Base-by-base conservation (phyloP, 2,329 filamentous ascomycete genomes). In the Rhinocladiella mackenziei region DNA sequence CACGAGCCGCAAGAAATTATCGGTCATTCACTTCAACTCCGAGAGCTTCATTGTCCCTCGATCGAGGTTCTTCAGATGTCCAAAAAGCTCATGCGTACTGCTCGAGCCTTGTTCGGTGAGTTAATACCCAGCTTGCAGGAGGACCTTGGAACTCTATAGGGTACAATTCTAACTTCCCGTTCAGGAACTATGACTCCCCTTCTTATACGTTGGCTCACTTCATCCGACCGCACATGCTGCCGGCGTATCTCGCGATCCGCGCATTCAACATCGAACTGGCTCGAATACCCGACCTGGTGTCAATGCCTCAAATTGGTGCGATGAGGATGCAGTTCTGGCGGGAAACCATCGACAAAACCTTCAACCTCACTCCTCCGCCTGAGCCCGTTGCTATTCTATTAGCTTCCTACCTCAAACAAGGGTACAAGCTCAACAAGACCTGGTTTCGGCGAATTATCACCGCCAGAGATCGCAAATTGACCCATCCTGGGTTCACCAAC, bases 241-340 rank as follows among this genome's bases (percentile, higher is more conserved):
- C 94, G 65, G 84, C 87, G 55, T 96, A 97, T 68, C 78, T 94
- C 56, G 88, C 89, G 47, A 80, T 98, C 45, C 86, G 91, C 52
- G 85, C 89, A 38, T 81, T 98, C 65, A 98, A 98, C 62, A 77
- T 97, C 58, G 91, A 96, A 65, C 78, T 96, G 48, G 86, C 91
- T 32, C 80, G 86, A 45, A 84, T 97, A 51, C 88, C 92, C 45
- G 91, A 97, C 66, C 81, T 86, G 9, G 89, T 92, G 14, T 92
- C 86, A 34, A 92, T 85, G 49, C 80, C 86, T n/a, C 84, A 83
- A 3, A 86, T 97, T 49, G 91, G 88, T 37, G 75, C 83, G 39
- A 81, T 97, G 75, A 88, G 92, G 53, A 83, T 95, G 66, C 87
- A 95, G 64, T 97, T 97, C 72, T 97, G 92, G 86, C 80, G 86